Base-by-base conservation (phyloP, 257 asterid genomes). In the Penstemon newberryi region DNA sequence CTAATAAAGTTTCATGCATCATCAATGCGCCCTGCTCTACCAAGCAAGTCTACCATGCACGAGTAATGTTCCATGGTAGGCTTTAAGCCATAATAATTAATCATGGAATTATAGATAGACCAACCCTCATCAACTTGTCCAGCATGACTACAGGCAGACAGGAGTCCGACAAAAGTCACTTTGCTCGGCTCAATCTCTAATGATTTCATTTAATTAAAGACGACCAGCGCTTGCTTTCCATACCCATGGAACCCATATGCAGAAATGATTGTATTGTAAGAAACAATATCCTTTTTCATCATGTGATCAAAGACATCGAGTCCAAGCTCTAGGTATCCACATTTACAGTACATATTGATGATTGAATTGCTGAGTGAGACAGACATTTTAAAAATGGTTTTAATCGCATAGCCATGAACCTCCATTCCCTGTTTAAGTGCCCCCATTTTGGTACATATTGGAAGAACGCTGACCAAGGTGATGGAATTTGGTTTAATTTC, bases 41-140 rank as follows among this genome's bases (percentile, higher is more conserved):
- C 81, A 15, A 79, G 71, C 59, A 79, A 61, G 76, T 79, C 84
- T 42, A 79, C 84, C 84, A 80, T 76, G 75, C 84, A 79, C 8
- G 76, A 69, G 67, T 79, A 76, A 66, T 79, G 81, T 55, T 79
- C 81, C 81, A 55, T 72, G 69, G 54, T 65, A 52, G 84, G 84
- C 15, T 9, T 41, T 56, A 76, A 25, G 10, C 77, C 72, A 54
- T 76, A 69, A 60, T 73, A 46, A 55, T 47, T 59, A 7, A 65
- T 67, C 84, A 79, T 79, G 62, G 74, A 75, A 39, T 49, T 54
- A 41, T 80, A 79, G 39, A 79, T 51, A 64, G 55, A 56, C 60
- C 51, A 63, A 15, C 84, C 77, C 70, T 73, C 73, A 9, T 66
- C 62, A 47, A 76, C 77, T 45, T 73, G 69, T 41, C 84, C 84